Evolutionary conservation across 169 alveolate species (phyloP).

Genomic region (Cryptosporidium xiaoi): DNA sequence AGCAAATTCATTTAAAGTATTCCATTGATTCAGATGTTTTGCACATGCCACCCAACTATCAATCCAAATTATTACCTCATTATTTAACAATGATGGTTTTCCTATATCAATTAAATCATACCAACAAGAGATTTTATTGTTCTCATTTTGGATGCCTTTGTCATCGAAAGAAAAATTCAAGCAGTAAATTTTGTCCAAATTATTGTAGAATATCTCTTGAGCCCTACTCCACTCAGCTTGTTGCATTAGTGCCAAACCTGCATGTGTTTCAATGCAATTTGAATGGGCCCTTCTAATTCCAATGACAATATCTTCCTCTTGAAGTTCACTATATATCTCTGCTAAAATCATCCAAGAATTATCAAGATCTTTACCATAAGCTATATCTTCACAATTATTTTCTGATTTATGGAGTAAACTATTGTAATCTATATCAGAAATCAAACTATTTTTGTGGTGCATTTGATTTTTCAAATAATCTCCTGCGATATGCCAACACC

Average conservation of each 20-base stretch:
- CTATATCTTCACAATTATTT: neutral
- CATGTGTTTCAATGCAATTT: slow-evolving; percentile 65
- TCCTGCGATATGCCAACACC: slow-evolving; percentile 72
- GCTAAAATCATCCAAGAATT: slow-evolving; percentile 61
- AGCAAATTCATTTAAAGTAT: slow-evolving; percentile 79
- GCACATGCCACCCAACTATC: slow-evolving; percentile 82
- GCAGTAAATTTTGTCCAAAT: slow-evolving; percentile 16
- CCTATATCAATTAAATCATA: neutral
- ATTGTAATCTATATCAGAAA: neutral
- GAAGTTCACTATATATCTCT: slow-evolving; percentile 58
- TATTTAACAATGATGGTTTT: slow-evolving; percentile 8
- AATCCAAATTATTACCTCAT: slow-evolving; percentile 79
- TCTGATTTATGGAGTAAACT: neutral
- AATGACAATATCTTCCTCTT: slow-evolving; percentile 67
- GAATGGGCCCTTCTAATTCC: slow-evolving; percentile 59
- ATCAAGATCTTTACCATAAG: neutral
- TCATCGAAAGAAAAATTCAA: neutral
- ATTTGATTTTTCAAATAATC: slow-evolving; percentile 27
- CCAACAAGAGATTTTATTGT: neutral
- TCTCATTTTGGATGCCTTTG: neutral
- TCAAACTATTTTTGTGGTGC: neutral
- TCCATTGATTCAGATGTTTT: slow-evolving; percentile 82
- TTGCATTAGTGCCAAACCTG: slow-evolving; percentile 67
- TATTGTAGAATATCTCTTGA: slow-evolving; percentile 59
- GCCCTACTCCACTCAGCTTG: slow-evolving; percentile 75